Conservation (phyloP, 345 rosid species). For the Viola odorata region DNA sequence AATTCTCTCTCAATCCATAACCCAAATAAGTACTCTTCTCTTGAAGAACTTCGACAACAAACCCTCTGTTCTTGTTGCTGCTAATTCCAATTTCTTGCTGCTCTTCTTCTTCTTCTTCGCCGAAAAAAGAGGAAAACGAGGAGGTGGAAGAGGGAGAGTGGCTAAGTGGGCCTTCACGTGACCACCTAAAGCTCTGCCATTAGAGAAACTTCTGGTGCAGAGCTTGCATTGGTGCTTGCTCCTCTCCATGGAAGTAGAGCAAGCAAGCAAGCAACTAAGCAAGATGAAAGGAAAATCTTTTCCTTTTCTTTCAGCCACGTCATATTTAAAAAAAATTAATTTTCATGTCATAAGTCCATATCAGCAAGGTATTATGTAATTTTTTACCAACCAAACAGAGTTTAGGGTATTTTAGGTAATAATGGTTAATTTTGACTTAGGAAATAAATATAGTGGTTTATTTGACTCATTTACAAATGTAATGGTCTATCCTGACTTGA, state of each 20-base stretch:
- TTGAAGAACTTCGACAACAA: neutral
- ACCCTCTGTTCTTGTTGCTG: constrained; percentile 3
- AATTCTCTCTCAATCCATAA: constrained; percentile 32
- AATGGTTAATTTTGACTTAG: no score
- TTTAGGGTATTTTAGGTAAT: no score
- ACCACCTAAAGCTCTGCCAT: constrained; percentile 31
- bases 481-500: no score
- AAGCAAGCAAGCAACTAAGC: neutral
- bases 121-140: constrained; percentile 13
- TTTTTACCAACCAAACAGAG: no score
- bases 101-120: constrained; percentile 2
- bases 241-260: constrained; percentile 19
- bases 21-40: constrained; percentile 8
- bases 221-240: constrained; percentile 24
- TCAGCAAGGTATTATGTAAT: no score
- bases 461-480: no score
- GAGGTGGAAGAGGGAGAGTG: constrained; percentile 15
- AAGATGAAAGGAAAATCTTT: no score
- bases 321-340: no score
- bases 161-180: constrained; percentile 31
- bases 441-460: no score
- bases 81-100: constrained; percentile 1
- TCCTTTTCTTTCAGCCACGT: no score
- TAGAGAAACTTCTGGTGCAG: constrained; percentile 21
- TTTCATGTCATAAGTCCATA: no score